Base-by-base conservation (phyloP, 352 stramenopile species). In the Pythium volutum region DNA sequence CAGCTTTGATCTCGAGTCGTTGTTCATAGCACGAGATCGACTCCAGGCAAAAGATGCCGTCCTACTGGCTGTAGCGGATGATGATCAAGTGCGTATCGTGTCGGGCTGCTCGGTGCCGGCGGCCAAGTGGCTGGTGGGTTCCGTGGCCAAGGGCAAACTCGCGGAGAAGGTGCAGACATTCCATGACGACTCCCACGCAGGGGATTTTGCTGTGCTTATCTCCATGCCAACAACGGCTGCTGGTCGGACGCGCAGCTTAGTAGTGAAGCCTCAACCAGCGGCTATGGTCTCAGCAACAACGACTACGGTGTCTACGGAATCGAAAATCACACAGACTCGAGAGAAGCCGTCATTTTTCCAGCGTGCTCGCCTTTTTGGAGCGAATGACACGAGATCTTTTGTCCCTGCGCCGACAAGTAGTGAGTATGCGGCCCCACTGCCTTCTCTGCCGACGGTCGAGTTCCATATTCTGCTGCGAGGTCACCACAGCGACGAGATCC, bases 1-100 rank as follows among this genome's bases (percentile, higher is more conserved):
- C 48, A 86, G 75, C 0, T 73, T 83, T 42, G 48, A 61, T 0
- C 26, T 72, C 8, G 81, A 91, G 49, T 50, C 75, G 18, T 61
- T 82, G 10, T 77, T 81, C 34, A 48, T 70, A 11, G 43, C 84
- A 2, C 73, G 79, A 27, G 81, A 88, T 54, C 72, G 71, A 25
- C 48, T 81, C 0, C 56, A 69, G 10, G 69, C 70, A 0, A 88
- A 80, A 42, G 75, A 89, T 3, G 70, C 70, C 1, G 25, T 87
- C 7, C 76, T 82, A 4, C 53, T 77, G 1, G 49, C 55, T 0
- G 55, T 86, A 4, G n/a, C 18, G 2, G 8, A n/a, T 27, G 12
- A 18, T 27, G 29, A 2, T 1, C 18, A 18, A 14, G 52, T 62
- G 4, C 12, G 16, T 8, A 55, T 41, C 4, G 29, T 47, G 2